Conservation (phyloP, 345 rosid genomes). For the Erodium maritimum region DNA sequence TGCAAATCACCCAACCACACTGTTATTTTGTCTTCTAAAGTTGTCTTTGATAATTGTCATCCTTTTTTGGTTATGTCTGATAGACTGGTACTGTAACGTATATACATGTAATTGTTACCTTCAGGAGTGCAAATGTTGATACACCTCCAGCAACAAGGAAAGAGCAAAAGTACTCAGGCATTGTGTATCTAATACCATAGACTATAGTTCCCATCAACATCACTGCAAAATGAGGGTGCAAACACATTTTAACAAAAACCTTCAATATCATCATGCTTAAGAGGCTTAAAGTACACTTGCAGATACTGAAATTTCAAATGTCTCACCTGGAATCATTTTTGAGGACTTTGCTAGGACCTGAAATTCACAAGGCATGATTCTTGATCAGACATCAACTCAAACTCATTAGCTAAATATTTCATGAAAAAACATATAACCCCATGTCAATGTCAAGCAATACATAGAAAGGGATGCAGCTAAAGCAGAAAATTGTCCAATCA, state of each 20-base stretch:
- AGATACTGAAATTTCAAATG: not conserved
- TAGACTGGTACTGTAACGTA: not conserved
- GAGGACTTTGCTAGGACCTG: conserved; percentile 94
- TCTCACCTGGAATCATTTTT: conserved; percentile 89
- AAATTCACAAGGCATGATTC: conserved; percentile 11
- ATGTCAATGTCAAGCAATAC: not conserved
- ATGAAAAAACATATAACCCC: not conserved
- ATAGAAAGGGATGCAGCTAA: not conserved
- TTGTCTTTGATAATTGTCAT: conserved; percentile 2
- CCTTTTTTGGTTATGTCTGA: conserved; percentile 1
- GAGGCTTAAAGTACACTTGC: not conserved
- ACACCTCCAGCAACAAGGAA: conserved; percentile 96
- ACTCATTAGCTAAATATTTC: not conserved
- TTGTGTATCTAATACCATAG: conserved; percentile 71
- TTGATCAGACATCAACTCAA: not conserved
- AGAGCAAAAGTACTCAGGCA: conserved; percentile 69
- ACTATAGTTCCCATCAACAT: conserved; percentile 91
- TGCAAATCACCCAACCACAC: conserved; percentile 15
- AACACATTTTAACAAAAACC: too few species aligned
- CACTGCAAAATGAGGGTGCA: conserved; percentile 34
- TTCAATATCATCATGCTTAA: not conserved
- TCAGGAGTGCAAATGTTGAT: conserved; percentile 67
- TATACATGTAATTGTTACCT: conserved; percentile 29
- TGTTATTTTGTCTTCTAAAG: not conserved
- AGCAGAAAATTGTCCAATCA: not conserved